A percentile compares a stretch with the other conserved stretches of the same genome.
These are phyloP conservation scores for Alternaria incomplexa DNA, from an alignment of 2,329 filamentous ascomycete genomes.

Conservation along the genomic window DNA sequence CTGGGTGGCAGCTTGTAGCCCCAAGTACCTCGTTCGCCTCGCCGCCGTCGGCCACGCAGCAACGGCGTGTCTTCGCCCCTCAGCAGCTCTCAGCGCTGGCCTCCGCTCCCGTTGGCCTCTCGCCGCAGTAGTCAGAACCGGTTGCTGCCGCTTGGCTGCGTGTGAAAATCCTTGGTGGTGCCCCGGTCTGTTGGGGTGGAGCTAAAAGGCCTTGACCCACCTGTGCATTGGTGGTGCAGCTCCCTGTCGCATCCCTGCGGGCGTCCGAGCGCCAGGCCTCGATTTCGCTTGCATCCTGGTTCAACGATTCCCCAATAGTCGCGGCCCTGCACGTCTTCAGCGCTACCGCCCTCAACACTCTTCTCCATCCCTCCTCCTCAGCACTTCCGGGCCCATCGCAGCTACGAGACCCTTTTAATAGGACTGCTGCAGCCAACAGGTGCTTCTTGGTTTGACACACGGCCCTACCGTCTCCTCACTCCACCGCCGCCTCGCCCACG, in stretches of 20 bases:
- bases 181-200: slow-evolving; percentile 43
- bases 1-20: slow-evolving; percentile 6
- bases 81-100: slow-evolving; percentile 9
- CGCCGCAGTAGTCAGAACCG: slow-evolving; percentile 23
- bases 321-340: slow-evolving; percentile 36
- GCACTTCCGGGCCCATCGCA: slow-evolving; percentile 42
- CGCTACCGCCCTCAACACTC: slow-evolving; percentile 45
- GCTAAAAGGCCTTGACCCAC: slow-evolving; percentile 29
- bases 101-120: slow-evolving; percentile 17
- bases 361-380: slow-evolving; percentile 31
- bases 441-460: slow-evolving; percentile 18
- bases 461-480: slow-evolving; percentile 20
- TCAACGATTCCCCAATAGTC: slow-evolving; percentile 39
- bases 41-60: slow-evolving; percentile 18
- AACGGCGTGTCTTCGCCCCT: neutral
- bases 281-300: slow-evolving; percentile 40
- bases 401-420: slow-evolving; percentile 41
- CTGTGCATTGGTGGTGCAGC: slow-evolving; percentile 35
- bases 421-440: slow-evolving; percentile 24
- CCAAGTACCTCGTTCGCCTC: slow-evolving; percentile 20
- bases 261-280: slow-evolving; percentile 28
- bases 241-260: slow-evolving; percentile 18
- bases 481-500: slow-evolving; percentile 22
- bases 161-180: slow-evolving; percentile 34
- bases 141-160: slow-evolving; percentile 39